Base-by-base conservation (phyloP, 1,284 basidiomycete genomes). In the Cryptococcus depauperatus region DNA sequence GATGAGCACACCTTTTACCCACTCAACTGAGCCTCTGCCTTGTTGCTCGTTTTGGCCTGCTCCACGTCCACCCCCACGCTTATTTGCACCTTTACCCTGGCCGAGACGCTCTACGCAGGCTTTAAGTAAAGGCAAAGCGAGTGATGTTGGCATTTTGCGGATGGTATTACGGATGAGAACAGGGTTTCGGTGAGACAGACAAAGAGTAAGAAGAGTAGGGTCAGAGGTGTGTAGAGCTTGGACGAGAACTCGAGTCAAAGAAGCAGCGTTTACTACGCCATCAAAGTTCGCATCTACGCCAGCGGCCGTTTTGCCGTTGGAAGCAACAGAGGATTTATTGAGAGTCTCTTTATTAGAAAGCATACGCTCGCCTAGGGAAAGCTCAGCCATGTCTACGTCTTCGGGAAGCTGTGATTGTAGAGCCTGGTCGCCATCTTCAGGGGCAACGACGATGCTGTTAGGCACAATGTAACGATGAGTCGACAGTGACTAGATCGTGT, bases 211-310 rank as follows among this genome's bases (percentile, higher is more conserved):
- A 32, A 98, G 74, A 5, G 82, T 80, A 1, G 84, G 79, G 73
- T 99, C 95, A 18, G 85, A 85, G 3, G 93, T 96, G 68, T 99
- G 93, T 37, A 99, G 74, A 0, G 95, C 93, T 72, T 99, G 95
- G 41, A 93, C 88, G 39, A 99, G 78, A 13, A 93, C 92, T 43
- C 91, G 84, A 21, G 93, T 89, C 44, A 98, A 79, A 1, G 93
- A 95, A 50, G 84, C 82, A 1, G 88, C 82, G 35, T 87, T 87
- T 32, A 86, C 79, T 18, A 80, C 72, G 6, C 65, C 65, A 37
- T 65, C 58, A 27, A 58, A 46, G 16, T 48, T 46, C 3, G 53
- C 48, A 8, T 43, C 46, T 10, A 47, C 42, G n/a, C 70, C 41
- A 25, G 50, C 44, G 1, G 56, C 55, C 4, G 57, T 43, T 14